phyloP scores from a whole-genome alignment of 176 grass and related monocot species.

The Tillandsia leiboldiana region DNA sequence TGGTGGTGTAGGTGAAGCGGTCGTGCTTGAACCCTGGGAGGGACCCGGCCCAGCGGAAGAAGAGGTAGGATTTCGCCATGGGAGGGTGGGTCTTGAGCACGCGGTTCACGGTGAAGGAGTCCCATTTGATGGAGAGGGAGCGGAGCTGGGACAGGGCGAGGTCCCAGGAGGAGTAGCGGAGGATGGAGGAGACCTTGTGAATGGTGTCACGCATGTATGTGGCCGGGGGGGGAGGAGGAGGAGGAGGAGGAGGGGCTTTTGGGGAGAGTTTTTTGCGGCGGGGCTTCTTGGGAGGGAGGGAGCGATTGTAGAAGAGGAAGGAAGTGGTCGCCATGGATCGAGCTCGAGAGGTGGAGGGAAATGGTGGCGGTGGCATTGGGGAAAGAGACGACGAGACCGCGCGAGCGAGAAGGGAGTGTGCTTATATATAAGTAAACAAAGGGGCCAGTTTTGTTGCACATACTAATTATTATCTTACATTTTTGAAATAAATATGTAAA shows the following conservation, averaged over 20 bases:
- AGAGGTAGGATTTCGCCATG: conserved; percentile 58
- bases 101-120: conserved; percentile 63
- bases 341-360: not conserved
- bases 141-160: conserved; percentile 35
- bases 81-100: conserved; percentile 79
- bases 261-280: not conserved
- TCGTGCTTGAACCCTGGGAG: conserved; percentile 52
- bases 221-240: not conserved
- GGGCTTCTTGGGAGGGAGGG: conserved; percentile 2
- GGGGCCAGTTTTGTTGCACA: too few species aligned
- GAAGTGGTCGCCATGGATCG: not conserved
- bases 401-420: not conserved
- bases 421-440: too few species aligned
- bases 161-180: conserved; percentile 48
- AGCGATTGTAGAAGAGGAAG: conserved; percentile 16
- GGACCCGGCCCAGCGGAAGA: conserved; percentile 49
- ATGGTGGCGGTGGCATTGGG: not conserved
- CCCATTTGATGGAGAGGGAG: conserved; percentile 41
- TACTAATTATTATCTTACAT: too few species aligned
- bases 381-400: not conserved
- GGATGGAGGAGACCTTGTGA: conserved; percentile 37
- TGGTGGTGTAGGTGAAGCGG: conserved; percentile 73
- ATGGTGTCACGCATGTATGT: conserved; percentile 46
- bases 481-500: too few species aligned
- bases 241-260: not conserved